Conservation (phyloP, 2,329 filamentous ascomycete genomes). For the Fusarium sp. region DNA sequence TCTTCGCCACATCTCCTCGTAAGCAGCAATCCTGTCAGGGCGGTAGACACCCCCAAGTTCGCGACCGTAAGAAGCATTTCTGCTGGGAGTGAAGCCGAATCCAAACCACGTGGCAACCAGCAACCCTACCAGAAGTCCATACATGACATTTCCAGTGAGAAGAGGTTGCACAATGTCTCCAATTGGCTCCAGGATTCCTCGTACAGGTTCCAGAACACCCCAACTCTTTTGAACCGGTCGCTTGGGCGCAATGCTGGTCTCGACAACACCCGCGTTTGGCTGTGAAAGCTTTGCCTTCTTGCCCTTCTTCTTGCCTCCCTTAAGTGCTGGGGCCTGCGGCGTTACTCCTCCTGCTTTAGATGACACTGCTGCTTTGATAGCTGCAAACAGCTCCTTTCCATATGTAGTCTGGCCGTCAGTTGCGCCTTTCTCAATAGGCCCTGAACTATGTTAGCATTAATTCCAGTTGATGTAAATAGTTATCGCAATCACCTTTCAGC, state of each 20-base stretch:
- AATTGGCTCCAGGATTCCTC: conserved; percentile 76
- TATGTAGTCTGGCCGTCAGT: conserved; percentile 90
- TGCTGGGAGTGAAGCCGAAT: conserved; percentile 62
- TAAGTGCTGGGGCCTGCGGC: conserved; percentile 60
- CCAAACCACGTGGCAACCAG: conserved; percentile 82
- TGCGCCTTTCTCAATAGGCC: conserved; percentile 94
- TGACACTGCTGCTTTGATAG: conserved; percentile 79
- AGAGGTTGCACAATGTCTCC: conserved; percentile 77
- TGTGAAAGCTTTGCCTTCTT: conserved; percentile 63
- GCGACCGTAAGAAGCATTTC: conserved; percentile 53
- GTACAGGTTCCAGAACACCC: conserved; percentile 85
- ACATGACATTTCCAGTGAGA: conserved; percentile 80
- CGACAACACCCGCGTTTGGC: conserved; percentile 58
- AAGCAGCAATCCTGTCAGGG: conserved; percentile 81
- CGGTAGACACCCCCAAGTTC: conserved; percentile 48
- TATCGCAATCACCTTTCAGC: conserved; percentile 81
- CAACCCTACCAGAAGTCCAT: conserved; percentile 79
- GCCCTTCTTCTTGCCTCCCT: conserved; percentile 70
- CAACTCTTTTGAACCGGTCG: conserved; percentile 67
- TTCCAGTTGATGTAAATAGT: neutral
- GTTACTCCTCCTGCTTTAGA: conserved; percentile 68
- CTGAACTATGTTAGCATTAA: conserved; percentile 61
- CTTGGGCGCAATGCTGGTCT: conserved; percentile 57
- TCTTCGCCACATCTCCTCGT: conserved; percentile 91
- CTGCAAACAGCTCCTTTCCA: conserved; percentile 81